phyloP scores from a whole-genome alignment of 768 basidiomycete genomes.

The Mycena alexandri region DNA sequence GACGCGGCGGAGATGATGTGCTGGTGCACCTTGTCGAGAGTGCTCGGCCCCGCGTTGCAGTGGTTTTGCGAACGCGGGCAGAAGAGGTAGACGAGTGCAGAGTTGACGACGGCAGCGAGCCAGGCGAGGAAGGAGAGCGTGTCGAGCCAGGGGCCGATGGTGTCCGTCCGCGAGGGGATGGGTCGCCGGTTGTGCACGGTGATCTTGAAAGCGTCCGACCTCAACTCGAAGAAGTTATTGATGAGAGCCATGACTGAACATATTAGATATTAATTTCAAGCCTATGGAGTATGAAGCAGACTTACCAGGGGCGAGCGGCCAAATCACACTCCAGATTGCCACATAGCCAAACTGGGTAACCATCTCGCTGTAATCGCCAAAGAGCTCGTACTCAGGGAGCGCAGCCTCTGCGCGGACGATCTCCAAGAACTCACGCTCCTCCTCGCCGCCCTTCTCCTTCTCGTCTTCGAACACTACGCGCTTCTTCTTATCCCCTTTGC shows the following conservation, averaged over 20 bases:
- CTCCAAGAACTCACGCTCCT: slow-evolving; percentile 86
- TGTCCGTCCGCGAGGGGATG: slow-evolving; percentile 87
- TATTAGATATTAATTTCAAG: slow-evolving; percentile 12
- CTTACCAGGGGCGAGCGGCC: slow-evolving; percentile 89
- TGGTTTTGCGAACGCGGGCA: slow-evolving; percentile 45
- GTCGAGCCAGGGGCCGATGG: slow-evolving; percentile 96
- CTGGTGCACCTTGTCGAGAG: slow-evolving; percentile 46
- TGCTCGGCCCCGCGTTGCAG: slow-evolving; percentile 35
- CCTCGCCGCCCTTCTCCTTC: slow-evolving; percentile 64
- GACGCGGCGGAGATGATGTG: slow-evolving; percentile 43
- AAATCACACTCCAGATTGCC: slow-evolving; percentile 92
- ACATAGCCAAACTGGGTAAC: slow-evolving; percentile 96
- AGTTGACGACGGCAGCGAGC: slow-evolving; percentile 89
- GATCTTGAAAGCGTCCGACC: slow-evolving; percentile 97
- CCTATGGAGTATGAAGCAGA: slow-evolving; percentile 17
- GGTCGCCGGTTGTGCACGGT: slow-evolving; percentile 87
- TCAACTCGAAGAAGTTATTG: slow-evolving; percentile 93
- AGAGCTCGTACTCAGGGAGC: slow-evolving; percentile 84
- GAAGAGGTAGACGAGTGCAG: slow-evolving; percentile 93
- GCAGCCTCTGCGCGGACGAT: slow-evolving; percentile 81
- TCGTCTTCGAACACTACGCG: slow-evolving; percentile 82
- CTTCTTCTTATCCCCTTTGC: slow-evolving; percentile 63
- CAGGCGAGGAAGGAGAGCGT: slow-evolving; percentile 89
- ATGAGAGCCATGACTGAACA: slow-evolving; percentile 86
- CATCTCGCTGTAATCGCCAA: slow-evolving; percentile 96